A percentile compares a stretch with the other conserved stretches of the same genome.
phyloP scores from a whole-genome alignment of 257 asterid species.

The Haberlea rhodopensis region DNA sequence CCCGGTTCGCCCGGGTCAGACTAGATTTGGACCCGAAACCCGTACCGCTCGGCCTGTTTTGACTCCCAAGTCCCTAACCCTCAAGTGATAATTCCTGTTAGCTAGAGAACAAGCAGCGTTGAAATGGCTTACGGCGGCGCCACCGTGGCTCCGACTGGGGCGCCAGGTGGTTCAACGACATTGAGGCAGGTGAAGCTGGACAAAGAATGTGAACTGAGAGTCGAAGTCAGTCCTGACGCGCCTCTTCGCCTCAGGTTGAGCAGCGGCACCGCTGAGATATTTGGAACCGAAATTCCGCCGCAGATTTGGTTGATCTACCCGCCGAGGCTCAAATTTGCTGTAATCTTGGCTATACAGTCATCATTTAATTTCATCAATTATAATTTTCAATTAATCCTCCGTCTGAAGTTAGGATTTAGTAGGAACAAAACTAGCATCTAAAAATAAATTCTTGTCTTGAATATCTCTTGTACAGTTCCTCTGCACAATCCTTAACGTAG shows the following conservation, averaged over 20 bases:
- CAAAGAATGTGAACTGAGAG: slow-evolving; percentile 85
- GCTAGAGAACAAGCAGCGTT: too few relatives aligned
- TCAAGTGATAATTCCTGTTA: too few relatives aligned
- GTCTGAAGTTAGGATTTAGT: too few relatives aligned
- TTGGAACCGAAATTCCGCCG: slow-evolving; percentile 89
- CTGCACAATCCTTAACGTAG: too few relatives aligned
- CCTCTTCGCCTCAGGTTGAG: slow-evolving; percentile 80
- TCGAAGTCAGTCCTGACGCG: slow-evolving; percentile 69
- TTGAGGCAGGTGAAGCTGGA: slow-evolving; percentile 81
- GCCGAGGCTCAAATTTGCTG: slow-evolving; percentile 82
- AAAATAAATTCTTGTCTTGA: too few relatives aligned
- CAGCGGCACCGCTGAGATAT: slow-evolving; percentile 83
- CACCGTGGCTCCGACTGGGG: slow-evolving; percentile 47
- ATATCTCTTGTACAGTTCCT: too few relatives aligned
- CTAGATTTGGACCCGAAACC: too few relatives aligned
- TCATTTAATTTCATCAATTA: slow-evolving; percentile 8
- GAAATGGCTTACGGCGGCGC: slow-evolving; percentile 84
- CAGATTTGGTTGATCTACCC: slow-evolving; percentile 75
- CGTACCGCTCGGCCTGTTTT: too few relatives aligned
- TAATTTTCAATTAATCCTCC: too few relatives aligned
- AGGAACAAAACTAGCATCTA: too few relatives aligned
- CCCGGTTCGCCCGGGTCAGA: too few relatives aligned
- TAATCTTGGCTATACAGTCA: slow-evolving; percentile 27
- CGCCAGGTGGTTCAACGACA: slow-evolving; percentile 45
- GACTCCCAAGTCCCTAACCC: too few relatives aligned